Evolutionary conservation across 345 rosid species (phyloP).

Genomic region (Eucalyptus regnans): DNA sequence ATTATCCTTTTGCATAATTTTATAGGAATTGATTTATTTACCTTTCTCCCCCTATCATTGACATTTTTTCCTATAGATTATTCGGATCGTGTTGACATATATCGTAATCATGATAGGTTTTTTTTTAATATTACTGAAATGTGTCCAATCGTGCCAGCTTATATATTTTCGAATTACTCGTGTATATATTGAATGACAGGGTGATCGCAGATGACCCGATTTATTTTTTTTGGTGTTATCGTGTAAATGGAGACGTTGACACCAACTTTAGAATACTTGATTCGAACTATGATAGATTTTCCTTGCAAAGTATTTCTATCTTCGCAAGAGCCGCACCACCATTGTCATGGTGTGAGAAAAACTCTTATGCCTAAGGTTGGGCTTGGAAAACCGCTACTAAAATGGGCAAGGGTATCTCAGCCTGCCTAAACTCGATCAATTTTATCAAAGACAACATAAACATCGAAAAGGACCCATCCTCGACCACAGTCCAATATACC

Average conservation of each 20-base stretch:
- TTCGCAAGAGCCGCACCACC: fast-evolving
- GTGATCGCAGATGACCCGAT: fast-evolving
- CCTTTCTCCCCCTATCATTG: neutral
- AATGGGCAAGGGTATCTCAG: neutral
- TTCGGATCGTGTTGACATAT: fast-evolving
- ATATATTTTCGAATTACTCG: no score
- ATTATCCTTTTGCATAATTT: neutral
- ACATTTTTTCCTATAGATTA: no score
- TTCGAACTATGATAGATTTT: fast-evolving
- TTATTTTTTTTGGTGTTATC: fast-evolving
- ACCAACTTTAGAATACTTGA: neutral
- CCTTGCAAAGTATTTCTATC: neutral
- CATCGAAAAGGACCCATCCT: neutral
- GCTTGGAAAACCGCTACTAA: neutral
- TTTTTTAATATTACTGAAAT: no score
- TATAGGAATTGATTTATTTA: no score
- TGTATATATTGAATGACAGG: no score
- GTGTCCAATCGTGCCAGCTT: fast-evolving
- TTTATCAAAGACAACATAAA: no score
- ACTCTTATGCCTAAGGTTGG: neutral
- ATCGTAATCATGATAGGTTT: no score
- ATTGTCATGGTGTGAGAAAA: neutral
- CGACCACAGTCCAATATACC: neutral
- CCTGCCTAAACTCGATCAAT: no score
- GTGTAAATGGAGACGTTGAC: neutral